These are phyloP conservation scores for Hypholoma fasciculare DNA, from an alignment of 768 basidiomycete species.

Conservation along the genomic window DNA sequence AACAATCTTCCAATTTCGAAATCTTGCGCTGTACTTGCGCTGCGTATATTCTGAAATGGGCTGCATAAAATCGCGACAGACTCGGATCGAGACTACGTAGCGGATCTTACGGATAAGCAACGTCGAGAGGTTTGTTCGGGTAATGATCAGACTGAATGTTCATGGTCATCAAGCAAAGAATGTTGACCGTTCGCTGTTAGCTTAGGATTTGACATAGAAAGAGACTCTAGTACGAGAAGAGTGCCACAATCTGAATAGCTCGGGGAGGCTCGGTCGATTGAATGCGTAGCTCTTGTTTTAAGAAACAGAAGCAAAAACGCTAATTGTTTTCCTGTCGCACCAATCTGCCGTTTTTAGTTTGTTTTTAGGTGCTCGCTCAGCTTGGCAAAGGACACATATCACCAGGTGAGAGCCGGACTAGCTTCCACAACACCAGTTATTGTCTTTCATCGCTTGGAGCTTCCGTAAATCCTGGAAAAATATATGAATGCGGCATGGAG, in stretches of 20 bases:
- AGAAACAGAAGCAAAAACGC: background rate
- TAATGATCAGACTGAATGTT: conserved; percentile 7
- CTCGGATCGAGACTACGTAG: conserved; percentile 19
- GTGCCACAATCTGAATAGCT: background rate
- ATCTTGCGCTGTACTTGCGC: background rate
- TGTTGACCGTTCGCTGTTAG: background rate
- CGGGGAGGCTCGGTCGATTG: background rate
- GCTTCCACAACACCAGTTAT: too few species aligned
- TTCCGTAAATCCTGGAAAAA: background rate
- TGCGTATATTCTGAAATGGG: background rate
- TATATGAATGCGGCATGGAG: background rate
- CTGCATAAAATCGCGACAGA: conserved; percentile 20
- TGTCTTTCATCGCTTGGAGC: background rate
- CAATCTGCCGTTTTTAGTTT: background rate
- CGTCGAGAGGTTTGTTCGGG: conserved; percentile 12
- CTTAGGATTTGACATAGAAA: background rate
- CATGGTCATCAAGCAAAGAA: background rate
- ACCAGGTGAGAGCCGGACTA: too few species aligned
- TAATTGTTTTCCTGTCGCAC: background rate
- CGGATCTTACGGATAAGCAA: conserved; percentile 19
- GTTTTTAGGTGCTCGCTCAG: too few species aligned
- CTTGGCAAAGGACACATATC: too few species aligned
- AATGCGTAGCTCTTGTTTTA: background rate
- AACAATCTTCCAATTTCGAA: conserved; percentile 3
- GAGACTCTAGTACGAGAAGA: background rate